phyloP scores from a whole-genome alignment of 495 filamentous ascomycete genomes.

The Neurospora pannonica region DNA sequence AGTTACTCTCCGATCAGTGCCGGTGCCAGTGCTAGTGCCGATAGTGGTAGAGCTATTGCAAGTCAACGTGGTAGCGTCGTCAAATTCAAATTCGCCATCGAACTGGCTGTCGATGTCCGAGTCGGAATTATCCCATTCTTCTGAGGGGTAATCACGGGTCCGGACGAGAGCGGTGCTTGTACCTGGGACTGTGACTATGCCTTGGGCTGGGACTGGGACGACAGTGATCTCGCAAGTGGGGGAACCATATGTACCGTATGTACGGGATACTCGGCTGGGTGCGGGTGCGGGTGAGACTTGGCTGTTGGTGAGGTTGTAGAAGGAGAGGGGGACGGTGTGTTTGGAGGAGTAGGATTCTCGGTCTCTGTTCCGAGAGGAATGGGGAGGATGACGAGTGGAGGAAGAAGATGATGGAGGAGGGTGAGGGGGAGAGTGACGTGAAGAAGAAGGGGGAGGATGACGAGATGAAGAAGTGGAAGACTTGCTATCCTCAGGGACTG shows the following conservation, averaged over 20 bases:
- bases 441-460: background rate
- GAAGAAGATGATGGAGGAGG: background rate
- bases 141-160: background rate
- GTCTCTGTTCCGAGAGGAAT: background rate
- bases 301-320: background rate
- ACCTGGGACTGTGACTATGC: background rate
- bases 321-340: conserved; percentile 39
- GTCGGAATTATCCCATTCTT: background rate
- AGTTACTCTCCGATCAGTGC: background rate
- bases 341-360: conserved; percentile 36
- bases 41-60: background rate
- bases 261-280: background rate
- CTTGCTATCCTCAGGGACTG: background rate
- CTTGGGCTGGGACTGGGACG: background rate
- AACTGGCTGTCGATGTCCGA: background rate
- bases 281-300: background rate
- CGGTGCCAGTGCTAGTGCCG: background rate
- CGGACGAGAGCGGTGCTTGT: background rate
- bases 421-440: background rate
- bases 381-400: background rate
- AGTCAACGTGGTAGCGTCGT: background rate
- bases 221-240: background rate
- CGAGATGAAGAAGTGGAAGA: background rate
- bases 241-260: background rate
- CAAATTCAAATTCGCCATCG: background rate